Percentiles rank a stretch among this genome's conserved stretches.
phyloP scores from a whole-genome alignment of 768 basidiomycete species.

The Chalciporus sphaerocephalus region DNA sequence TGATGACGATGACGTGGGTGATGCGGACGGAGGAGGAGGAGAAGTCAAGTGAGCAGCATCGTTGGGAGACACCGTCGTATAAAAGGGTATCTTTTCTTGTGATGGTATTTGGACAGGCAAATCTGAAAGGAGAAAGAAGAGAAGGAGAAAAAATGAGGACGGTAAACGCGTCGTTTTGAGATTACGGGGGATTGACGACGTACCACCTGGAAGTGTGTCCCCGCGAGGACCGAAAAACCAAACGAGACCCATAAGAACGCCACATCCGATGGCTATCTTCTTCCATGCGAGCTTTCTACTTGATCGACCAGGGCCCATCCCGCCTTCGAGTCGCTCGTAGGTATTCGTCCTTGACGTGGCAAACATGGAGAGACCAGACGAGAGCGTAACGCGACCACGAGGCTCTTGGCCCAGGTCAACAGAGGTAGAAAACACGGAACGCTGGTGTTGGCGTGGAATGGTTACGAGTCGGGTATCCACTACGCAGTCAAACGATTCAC shows the following conservation, averaged over 20 bases:
- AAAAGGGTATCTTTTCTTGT: constrained; percentile 12
- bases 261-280: constrained; percentile 59
- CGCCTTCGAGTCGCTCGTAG: constrained; percentile 61
- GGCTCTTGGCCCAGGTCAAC: constrained; percentile 23
- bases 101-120: constrained; percentile 20
- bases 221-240: constrained; percentile 60
- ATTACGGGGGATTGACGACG: too few relatives aligned
- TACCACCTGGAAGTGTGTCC: constrained; percentile 18
- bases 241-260: constrained; percentile 52
- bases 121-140: not conserved
- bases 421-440: constrained; percentile 29
- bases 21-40: constrained; percentile 1
- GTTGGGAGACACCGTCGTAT: not conserved
- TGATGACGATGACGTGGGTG: constrained; percentile 1
- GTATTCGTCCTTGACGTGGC: constrained; percentile 35
- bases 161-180: not conserved
- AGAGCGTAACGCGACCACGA: constrained; percentile 18
- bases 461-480: constrained; percentile 6
- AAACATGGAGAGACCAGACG: constrained; percentile 18
- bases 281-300: constrained; percentile 51
- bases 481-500: too few relatives aligned
- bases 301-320: constrained; percentile 47
- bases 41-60: not conserved
- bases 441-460: constrained; percentile 21
- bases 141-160: not conserved